phyloP scores from a whole-genome alignment of 345 rosid species.

The Odontarrhena argentea region DNA sequence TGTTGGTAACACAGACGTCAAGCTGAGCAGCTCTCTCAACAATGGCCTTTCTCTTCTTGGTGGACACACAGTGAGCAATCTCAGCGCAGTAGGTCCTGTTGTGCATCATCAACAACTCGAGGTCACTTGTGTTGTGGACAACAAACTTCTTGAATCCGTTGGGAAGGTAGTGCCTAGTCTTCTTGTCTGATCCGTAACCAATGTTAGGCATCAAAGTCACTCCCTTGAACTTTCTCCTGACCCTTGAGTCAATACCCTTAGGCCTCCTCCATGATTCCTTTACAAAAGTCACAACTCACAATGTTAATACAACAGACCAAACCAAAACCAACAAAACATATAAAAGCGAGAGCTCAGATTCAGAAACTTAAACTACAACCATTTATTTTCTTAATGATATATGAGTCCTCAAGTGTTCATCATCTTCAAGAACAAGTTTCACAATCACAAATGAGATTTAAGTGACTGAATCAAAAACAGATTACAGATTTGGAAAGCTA shows the following conservation, averaged over 20 bases:
- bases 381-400: too few species aligned
- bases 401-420: background rate
- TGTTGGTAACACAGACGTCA: conserved; percentile 72
- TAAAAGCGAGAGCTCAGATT: background rate
- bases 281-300: background rate
- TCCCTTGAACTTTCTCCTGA: conserved; percentile 84
- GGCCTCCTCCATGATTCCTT: conserved; percentile 85
- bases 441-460: background rate
- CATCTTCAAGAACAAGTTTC: background rate
- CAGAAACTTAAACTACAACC: background rate
- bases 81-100: conserved; percentile 91
- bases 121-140: conserved; percentile 71
- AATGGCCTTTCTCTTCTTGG: conserved; percentile 78
- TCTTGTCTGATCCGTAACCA: conserved; percentile 82
- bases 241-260: conserved; percentile 86
- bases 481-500: too few species aligned
- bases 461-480: background rate
- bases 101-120: conserved; percentile 90
- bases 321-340: too few species aligned
- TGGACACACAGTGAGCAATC: conserved; percentile 81
- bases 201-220: conserved; percentile 79
- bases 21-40: conserved; percentile 87
- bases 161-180: conserved; percentile 78
- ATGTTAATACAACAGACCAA: background rate
- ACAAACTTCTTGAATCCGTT: conserved; percentile 87